These are phyloP conservation scores for Hypoxylon rickii DNA, from an alignment of 495 filamentous ascomycete species.

Conservation along the genomic window DNA sequence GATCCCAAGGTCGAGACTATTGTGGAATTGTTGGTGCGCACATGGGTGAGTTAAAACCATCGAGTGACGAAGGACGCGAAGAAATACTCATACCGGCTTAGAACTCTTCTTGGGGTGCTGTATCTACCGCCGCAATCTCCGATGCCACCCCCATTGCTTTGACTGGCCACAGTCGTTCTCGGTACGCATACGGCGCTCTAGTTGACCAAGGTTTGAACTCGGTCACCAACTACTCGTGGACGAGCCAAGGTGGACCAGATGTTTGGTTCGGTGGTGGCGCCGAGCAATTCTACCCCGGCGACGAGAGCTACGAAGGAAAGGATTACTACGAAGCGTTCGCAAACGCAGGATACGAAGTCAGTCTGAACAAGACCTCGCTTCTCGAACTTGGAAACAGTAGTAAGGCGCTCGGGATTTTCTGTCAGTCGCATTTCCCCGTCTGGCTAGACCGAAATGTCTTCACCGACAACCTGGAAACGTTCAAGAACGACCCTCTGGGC, in stretches of 20 bases:
- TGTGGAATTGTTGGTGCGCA: constrained; percentile 68
- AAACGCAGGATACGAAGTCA: constrained; percentile 66
- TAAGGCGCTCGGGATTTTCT: constrained; percentile 72
- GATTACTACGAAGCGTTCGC: constrained; percentile 72
- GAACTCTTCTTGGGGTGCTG: constrained; percentile 55
- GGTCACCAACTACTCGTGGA: constrained; percentile 69
- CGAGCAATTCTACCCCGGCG: constrained; percentile 68
- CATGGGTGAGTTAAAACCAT: constrained; percentile 49
- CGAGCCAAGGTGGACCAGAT: constrained; percentile 66
- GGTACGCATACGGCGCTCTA: constrained; percentile 64
- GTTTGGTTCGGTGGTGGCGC: constrained; percentile 75
- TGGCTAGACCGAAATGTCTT: constrained; percentile 79
- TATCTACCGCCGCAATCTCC: constrained; percentile 70
- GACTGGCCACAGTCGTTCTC: constrained; percentile 66
- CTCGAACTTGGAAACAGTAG: constrained; percentile 52
- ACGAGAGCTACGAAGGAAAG: constrained; percentile 56
- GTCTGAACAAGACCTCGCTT: constrained; percentile 68
- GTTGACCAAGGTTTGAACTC: constrained; percentile 64
- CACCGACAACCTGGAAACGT: constrained; percentile 59
- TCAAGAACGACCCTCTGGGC: constrained; percentile 66
- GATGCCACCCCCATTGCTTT: constrained; percentile 75
- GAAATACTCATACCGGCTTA: constrained; percentile 16
- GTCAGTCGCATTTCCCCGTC: constrained; percentile 64
- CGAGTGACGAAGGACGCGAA: not conserved
- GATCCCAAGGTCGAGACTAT: constrained; percentile 82